Base-by-base conservation (phyloP, 2,329 filamentous ascomycete genomes). In the Hypoxylon sp. region DNA sequence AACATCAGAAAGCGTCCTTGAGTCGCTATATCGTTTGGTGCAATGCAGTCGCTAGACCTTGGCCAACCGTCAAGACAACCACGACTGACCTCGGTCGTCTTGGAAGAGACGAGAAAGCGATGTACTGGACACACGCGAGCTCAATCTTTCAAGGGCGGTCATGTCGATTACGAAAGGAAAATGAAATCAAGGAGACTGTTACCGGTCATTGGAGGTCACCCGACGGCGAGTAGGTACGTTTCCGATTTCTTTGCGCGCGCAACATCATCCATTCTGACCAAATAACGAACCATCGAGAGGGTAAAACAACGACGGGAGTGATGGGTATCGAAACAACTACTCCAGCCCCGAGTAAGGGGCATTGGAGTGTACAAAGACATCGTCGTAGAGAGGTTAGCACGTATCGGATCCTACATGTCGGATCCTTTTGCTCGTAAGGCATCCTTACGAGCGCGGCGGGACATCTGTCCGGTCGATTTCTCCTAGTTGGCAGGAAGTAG, bases 401-500 rank as follows among this genome's bases (percentile, higher is more conserved):
- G 30, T 11, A 11, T 34, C 32, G 11, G 32, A 15, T 13, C 6
- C 13, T 34, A 2, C 4, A 32, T 10, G 32, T 15, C 32, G 32
- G 15, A 15, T 34, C 30, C 2, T 32, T 11, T 10, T 32, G 7
- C 30, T 32, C 32, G 10, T 15, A 34, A 34, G 17, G 17, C 17
- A 32, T 10, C 20, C 41, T 26, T 24, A 22, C 26, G 13, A 50
- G 17, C 10, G 4, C 22, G 7, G 28, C 34, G 32, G 6, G 5
- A 10, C 11, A 11, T 5, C 7, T 15, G 3, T 8, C 1, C 13
- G 26, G 10, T 22, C 24, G 26, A 20, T 22, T n/a, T 11, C 55
- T 48, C 69, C 74, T 84, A 85, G 70, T 78, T 85, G 60, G 80
- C 70, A 52, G 93, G 92, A 56, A 97, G 84, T 68, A 88, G 90